Evolutionary conservation across 495 filamentous ascomycete species (phyloP), one percentile per base, ranked within the genome.

Genomic region (Annulohypoxylon bovei): DNA sequence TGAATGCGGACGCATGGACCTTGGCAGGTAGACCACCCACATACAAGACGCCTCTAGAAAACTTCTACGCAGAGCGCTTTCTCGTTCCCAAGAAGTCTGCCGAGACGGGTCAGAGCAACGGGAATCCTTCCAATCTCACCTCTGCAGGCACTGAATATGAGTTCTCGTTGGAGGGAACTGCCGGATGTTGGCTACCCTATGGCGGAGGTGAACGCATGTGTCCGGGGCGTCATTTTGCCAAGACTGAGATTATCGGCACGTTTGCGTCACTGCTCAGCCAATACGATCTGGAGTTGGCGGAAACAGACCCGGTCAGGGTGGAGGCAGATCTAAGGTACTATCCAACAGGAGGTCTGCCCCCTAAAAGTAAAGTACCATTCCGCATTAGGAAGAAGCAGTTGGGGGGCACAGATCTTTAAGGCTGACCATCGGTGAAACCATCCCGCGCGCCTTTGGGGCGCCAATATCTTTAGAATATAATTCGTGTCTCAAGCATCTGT

Each of bases 151-250:
- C 23, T 28, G 30, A 62, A 23, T 64, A 70, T 5, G 46, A 57
- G 16, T 80, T 80, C 61, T 68, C 71, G 3, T 35, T 67, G 4
- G 76, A 79, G 0, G 75, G 72, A 5, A 49, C 79, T 3, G 27
- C 53, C 5, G 77, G 74, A 0, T 27, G 54, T 0, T 82, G 68
- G 65, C 61, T 79, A 20, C 79, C 80, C 9, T 81, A 76, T 59
- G 76, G 79, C 12, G 77, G 76, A 0, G 77, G 79, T 0, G 16
- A 68, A 6, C 67, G 63, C 22, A 69, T 79, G 44, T 81, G 78
- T 61, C 77, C 77, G 4, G 78, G 78, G 8, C 73, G 79, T 3
- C 71, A 77, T 39, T 72, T 76, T 63, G 78, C 77, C 0, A 79
- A 81, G 60, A 50, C 61, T 8, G 60, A 80, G 44, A 76, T 79